These are phyloP conservation scores for Xylaria multiplex DNA, from an alignment of 2,329 filamentous ascomycete genomes.

Conservation along the genomic window DNA sequence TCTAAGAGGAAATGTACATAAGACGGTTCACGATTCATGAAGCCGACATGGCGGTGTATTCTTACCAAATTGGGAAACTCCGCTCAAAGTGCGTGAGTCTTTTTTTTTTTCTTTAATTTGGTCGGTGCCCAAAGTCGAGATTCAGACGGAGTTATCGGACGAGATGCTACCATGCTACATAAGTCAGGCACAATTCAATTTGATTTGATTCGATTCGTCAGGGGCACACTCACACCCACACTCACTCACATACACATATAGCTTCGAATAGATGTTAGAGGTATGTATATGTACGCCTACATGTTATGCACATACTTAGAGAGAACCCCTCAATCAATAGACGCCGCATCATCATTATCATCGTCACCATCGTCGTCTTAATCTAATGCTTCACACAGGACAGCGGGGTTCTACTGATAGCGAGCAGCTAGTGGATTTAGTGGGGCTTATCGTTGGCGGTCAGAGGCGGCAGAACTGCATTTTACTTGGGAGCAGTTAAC, in stretches of 20 bases:
- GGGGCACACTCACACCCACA: no score
- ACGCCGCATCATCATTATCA: no score
- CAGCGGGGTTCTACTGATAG: conserved; percentile 39
- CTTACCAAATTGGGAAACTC: conserved; percentile 34
- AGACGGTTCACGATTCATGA: not conserved
- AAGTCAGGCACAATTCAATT: no score
- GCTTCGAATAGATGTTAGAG: no score
- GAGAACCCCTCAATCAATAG: conserved; percentile 1
- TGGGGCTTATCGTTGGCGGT: conserved; percentile 44
- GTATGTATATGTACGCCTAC: no score
- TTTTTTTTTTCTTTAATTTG: not conserved
- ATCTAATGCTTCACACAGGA: not conserved
- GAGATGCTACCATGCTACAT: no score
- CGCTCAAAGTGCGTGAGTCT: conserved; percentile 11
- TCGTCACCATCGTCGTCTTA: no score
- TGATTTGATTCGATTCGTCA: no score
- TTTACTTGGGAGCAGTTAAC: conserved; percentile 36
- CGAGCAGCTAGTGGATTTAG: conserved; percentile 29
- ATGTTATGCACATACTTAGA: not conserved
- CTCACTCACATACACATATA: no score
- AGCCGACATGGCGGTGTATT: conserved; percentile 20
- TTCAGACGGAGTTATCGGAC: not conserved
- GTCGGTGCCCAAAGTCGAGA: not conserved
- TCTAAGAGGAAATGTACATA: not conserved
- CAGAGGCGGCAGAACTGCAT: conserved; percentile 41